A percentile compares a stretch with the other conserved stretches of the same genome.
These are phyloP conservation scores for Metarhizium anisopliae DNA, from an alignment of 2,329 filamentous ascomycete species.

Conservation along the genomic window DNA sequence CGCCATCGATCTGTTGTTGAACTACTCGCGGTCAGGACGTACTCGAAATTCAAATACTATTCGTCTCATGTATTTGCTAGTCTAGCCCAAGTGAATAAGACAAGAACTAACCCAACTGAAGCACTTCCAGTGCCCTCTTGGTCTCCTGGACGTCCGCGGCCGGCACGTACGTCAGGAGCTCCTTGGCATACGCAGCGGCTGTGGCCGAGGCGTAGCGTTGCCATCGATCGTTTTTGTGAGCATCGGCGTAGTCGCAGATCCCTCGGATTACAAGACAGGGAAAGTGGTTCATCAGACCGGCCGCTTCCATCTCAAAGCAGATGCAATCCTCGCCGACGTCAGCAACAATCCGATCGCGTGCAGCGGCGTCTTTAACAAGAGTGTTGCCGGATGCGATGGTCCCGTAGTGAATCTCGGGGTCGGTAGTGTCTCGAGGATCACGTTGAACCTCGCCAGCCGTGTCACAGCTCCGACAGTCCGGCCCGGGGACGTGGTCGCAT, in stretches of 20 bases:
- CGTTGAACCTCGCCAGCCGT: not conserved
- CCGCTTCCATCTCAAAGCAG: conserved; percentile 1
- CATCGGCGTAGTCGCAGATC: conserved; percentile 22
- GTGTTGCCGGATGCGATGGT: conserved; percentile 3
- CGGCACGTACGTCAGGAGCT: not conserved
- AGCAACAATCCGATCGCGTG: conserved; percentile 1
- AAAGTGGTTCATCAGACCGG: not conserved
- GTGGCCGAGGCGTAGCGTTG: conserved; percentile 14
- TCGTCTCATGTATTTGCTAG: not conserved
- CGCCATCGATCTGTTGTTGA: not conserved
- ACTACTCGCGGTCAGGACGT: conserved; percentile 1
- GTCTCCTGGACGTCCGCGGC: conserved; percentile 1
- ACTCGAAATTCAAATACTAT: conserved; percentile 1
- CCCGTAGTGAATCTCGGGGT: conserved; percentile 9
- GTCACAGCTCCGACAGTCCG: not conserved
- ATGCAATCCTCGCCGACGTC: not conserved
- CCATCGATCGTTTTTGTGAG: conserved; percentile 17
- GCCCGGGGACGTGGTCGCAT: conserved; percentile 1
- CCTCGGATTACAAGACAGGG: conserved; percentile 2
- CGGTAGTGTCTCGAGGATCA: not conserved
- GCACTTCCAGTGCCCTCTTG: conserved; percentile 2
- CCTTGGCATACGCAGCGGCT: conserved; percentile 14
- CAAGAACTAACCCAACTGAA: not conserved
- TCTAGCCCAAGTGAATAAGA: not conserved
- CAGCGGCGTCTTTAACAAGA: conserved; percentile 1